Base-by-base conservation (phyloP, 257 asterid species). In the Mitragyna speciosa region DNA sequence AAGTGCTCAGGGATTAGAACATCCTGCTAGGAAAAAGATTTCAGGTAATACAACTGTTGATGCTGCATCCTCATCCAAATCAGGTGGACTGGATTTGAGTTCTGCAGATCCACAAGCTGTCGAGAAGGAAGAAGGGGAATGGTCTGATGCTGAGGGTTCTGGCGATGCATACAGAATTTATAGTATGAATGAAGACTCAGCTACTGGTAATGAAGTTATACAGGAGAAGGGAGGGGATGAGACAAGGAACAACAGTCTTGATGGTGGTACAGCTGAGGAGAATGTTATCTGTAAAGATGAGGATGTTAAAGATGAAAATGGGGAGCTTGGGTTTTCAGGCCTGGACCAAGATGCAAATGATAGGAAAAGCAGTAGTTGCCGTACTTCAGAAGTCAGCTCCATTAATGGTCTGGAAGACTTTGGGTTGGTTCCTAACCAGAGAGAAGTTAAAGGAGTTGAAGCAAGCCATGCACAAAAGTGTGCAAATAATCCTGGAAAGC, bases 91-190 rank as follows among this genome's bases (percentile, higher is more conserved):
- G 74, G 88, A 88, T 79, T 80, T 87, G 51, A 86, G 81, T 70
- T 63, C 87, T 82, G 81, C 78, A 22, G 88, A 82, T 84, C 80
- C 86, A 68, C 87, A 82, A 76, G 76, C 81, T 73, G 86, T 85
- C 78, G 99, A 96, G 84, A 94, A 92, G 91, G 99, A 96, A 88
- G 99, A 96, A 87, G 99, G 99, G 81, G 99, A 96, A 87, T 96
- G 99, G 97, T 92, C 98, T 54, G 99, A 96, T 86, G 97, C 90
- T 70, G 99, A 96, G 82, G 94, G 88, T 33, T 87, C 96, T 58
- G 83, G 72, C 41, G 94, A 90, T 88, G 88, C 86, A 59, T 75
- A 61, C 78, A 84, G 76, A 80, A 80, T 28, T 77, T 77, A 28
- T 79, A 79, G 74, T 73, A 51, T 78, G 72, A 81, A 68, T 67